Conservation (phyloP, 805 yeast species). For the Barnettozyma botsteinii region DNA sequence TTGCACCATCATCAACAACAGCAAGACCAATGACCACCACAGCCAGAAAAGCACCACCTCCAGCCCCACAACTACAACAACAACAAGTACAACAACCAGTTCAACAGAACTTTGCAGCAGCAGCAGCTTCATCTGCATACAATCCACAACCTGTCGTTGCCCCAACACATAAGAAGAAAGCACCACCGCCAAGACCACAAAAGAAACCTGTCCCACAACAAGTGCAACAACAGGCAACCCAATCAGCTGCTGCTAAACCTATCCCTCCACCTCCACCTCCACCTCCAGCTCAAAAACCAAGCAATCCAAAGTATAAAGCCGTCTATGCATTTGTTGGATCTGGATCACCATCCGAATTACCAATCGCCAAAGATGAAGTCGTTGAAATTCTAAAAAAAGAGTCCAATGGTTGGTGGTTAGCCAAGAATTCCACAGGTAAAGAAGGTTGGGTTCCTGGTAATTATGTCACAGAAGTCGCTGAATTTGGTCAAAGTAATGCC, state of each 20-base stretch:
- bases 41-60: conserved; percentile 25
- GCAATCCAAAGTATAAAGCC: conserved; percentile 76
- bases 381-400: conserved; percentile 67
- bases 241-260: conserved; percentile 24
- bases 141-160: conserved; percentile 33
- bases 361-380: conserved; percentile 69
- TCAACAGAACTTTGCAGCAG: conserved; percentile 14
- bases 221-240: conserved; percentile 50
- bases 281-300: conserved; percentile 55
- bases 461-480: conserved; percentile 56
- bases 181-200: conserved; percentile 25
- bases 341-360: conserved; percentile 74
- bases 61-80: conserved; percentile 24
- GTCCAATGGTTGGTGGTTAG: conserved; percentile 93
- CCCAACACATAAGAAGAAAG: conserved; percentile 18
- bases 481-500: conserved; percentile 36
- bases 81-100: conserved; percentile 12
- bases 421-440: conserved; percentile 42
- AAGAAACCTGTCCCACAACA: conserved; percentile 24
- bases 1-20: conserved; percentile 10
- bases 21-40: conserved; percentile 18
- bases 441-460: conserved; percentile 99
- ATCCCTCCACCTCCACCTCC: conserved; percentile 70
- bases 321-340: conserved; percentile 86
- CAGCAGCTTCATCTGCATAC: conserved; percentile 36